Conservation (phyloP, 495 filamentous ascomycete species). For the Penicillium silybi region DNA sequence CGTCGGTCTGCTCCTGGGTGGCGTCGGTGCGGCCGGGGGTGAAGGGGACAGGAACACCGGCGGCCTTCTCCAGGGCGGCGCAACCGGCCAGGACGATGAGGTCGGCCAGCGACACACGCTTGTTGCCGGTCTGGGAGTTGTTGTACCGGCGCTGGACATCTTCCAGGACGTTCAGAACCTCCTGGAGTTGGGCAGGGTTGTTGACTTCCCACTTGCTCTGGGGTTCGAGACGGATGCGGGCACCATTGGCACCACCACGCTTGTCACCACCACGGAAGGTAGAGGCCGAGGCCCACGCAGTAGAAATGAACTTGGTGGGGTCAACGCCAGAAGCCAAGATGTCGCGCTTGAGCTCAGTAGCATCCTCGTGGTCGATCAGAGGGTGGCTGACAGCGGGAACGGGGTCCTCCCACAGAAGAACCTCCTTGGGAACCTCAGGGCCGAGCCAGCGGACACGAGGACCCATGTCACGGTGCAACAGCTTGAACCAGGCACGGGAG, state of each 20-base stretch:
- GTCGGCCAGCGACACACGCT: conserved; percentile 69
- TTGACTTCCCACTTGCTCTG: conserved; percentile 67
- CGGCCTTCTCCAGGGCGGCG: conserved; percentile 42
- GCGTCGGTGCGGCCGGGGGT: conserved; percentile 50
- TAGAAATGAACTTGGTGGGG: conserved; percentile 52
- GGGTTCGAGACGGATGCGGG: conserved; percentile 66
- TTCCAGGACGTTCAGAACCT: conserved; percentile 57
- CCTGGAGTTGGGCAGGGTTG: conserved; percentile 54
- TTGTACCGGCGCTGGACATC: conserved; percentile 60
- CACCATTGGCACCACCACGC: conserved; percentile 72
- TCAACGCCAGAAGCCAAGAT: conserved; percentile 56
- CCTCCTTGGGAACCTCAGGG: conserved; percentile 63
- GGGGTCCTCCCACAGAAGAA: conserved; percentile 62
- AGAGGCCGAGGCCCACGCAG: conserved; percentile 66
- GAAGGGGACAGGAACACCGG: conserved; percentile 39
- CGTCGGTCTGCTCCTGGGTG: conserved; percentile 61
- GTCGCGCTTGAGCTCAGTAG: conserved; percentile 58
- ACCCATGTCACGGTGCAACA: conserved; percentile 70
- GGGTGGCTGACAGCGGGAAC: conserved; percentile 53
- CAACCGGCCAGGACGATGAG: conserved; percentile 62
- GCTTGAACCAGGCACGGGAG: conserved; percentile 72
- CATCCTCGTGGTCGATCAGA: conserved; percentile 54
- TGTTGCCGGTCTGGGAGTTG: conserved; percentile 41
- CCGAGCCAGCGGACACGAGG: conserved; percentile 63
- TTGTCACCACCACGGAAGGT: conserved; percentile 73